Percentiles rank a stretch among this genome's conserved stretches.
These are phyloP conservation scores for Neonectria coccinea DNA, from an alignment of 2,329 filamentous ascomycete genomes.

Conservation along the genomic window DNA sequence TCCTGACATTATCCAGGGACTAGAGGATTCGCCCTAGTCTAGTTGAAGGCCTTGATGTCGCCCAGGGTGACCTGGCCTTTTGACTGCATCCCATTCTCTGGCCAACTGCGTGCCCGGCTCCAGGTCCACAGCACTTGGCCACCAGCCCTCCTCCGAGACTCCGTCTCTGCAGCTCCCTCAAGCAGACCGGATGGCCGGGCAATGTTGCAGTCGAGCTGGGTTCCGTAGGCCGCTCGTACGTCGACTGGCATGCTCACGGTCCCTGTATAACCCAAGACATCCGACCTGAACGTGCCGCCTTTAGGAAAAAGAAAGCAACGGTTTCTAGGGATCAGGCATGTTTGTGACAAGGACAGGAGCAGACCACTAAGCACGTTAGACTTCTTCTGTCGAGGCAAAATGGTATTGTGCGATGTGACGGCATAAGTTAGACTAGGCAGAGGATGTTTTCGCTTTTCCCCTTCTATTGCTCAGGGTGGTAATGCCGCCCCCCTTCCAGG, in stretches of 20 bases:
- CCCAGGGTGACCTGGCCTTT: slow-evolving; percentile 9
- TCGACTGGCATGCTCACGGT: neutral
- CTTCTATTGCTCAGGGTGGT: neutral
- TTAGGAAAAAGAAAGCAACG: slow-evolving; percentile 7
- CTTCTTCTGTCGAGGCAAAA: slow-evolving; percentile 7
- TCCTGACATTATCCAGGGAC: neutral
- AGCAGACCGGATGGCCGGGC: slow-evolving; percentile 6
- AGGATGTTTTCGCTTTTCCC: neutral
- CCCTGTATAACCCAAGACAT: slow-evolving; percentile 3
- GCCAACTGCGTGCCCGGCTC: slow-evolving; percentile 15
- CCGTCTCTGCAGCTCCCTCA: slow-evolving; percentile 6
- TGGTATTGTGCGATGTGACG: slow-evolving; percentile 3
- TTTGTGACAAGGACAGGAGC: neutral
- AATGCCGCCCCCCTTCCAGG: neutral
- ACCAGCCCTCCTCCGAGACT: neutral
- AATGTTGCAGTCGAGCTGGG: slow-evolving; percentile 7
- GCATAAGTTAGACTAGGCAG: neutral
- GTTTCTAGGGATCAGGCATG: neutral
- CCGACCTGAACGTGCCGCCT: neutral
- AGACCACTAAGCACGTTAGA: neutral
- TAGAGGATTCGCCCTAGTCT: slow-evolving; percentile 2
- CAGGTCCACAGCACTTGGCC: slow-evolving; percentile 18
- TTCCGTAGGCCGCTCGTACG: slow-evolving; percentile 1
- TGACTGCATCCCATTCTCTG: neutral
- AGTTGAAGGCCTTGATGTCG: neutral